A percentile compares a stretch with the other conserved stretches of the same genome.
phyloP scores from a whole-genome alignment of 352 stramenopile genomes.

The Thraustochytrium sp. region DNA sequence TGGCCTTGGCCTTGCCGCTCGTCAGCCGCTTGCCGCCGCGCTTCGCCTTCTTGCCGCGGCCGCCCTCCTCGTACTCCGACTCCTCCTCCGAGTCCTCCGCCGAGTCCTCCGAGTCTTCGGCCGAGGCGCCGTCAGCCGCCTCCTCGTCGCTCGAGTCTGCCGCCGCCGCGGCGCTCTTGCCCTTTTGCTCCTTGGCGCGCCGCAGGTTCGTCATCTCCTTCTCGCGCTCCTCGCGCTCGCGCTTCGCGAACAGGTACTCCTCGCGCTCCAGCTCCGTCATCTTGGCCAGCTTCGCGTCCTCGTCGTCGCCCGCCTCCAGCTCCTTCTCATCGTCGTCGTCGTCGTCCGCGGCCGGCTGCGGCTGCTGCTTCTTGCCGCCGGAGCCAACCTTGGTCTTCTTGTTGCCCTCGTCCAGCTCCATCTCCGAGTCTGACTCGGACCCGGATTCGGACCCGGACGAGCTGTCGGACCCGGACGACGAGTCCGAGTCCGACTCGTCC shows the following conservation, averaged over 20 bases:
- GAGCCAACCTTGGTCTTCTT: background rate
- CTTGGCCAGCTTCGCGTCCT: background rate
- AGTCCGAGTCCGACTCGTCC: background rate
- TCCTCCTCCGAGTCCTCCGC: background rate
- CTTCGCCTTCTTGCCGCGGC: background rate
- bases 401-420: background rate
- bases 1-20: background rate
- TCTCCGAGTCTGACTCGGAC: background rate
- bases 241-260: conserved; percentile 19
- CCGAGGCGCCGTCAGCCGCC: background rate
- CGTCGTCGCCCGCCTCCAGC: background rate
- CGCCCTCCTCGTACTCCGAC: background rate
- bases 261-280: conserved; percentile 25
- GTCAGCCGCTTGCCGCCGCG: background rate
- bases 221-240: background rate
- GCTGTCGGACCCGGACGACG: background rate
- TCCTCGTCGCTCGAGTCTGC: background rate
- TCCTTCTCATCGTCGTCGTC: background rate
- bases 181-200: background rate
- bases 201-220: background rate
- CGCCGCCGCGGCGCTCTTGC: background rate
- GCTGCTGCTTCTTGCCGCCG: too few relatives aligned
- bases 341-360: too few relatives aligned
- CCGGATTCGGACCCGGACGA: background rate
- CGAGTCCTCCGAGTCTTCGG: background rate